Conservation (phyloP, 2,329 filamentous ascomycete species). For the Colletotrichum sidae region DNA sequence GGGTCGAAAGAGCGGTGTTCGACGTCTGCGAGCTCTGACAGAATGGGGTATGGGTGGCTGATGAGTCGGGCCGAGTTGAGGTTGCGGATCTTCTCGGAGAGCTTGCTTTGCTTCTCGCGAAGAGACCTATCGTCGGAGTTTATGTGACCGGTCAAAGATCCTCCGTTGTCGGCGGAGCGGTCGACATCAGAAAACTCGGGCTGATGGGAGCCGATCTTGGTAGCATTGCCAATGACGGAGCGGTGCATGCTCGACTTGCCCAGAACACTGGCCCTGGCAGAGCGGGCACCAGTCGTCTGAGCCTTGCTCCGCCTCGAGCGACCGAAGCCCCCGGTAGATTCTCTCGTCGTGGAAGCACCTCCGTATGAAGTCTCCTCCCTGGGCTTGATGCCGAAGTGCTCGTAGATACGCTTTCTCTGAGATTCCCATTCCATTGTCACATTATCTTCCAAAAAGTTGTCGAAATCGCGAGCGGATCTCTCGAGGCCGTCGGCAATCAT, state of each 20-base stretch:
- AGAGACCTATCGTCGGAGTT: slow-evolving; percentile 80
- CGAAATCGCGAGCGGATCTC: slow-evolving; percentile 90
- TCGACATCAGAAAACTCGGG: slow-evolving; percentile 77
- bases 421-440: slow-evolving; percentile 96
- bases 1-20: slow-evolving; percentile 77
- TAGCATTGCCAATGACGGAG: slow-evolving; percentile 88
- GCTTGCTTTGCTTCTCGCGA: slow-evolving; percentile 85
- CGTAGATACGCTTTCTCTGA: slow-evolving; percentile 91
- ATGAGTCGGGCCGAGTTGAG: slow-evolving; percentile 80
- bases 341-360: slow-evolving; percentile 55
- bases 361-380: slow-evolving; percentile 57
- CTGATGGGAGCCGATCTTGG: slow-evolving; percentile 68
- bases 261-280: slow-evolving; percentile 62
- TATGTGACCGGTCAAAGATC: slow-evolving; percentile 57
- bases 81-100: slow-evolving; percentile 81
- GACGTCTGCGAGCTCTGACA: slow-evolving; percentile 80
- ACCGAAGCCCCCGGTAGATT: slow-evolving; percentile 68
- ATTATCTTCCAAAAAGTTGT: slow-evolving; percentile 93
- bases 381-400: slow-evolving; percentile 90
- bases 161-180: slow-evolving; percentile 63
- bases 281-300: slow-evolving; percentile 65
- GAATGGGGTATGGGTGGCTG: slow-evolving; percentile 76
- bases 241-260: slow-evolving; percentile 77
- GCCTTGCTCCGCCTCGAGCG: slow-evolving; percentile 65
- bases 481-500: slow-evolving; percentile 94